Conservation (phyloP, 1,284 basidiomycete genomes). For the Thecaphora frezii region DNA sequence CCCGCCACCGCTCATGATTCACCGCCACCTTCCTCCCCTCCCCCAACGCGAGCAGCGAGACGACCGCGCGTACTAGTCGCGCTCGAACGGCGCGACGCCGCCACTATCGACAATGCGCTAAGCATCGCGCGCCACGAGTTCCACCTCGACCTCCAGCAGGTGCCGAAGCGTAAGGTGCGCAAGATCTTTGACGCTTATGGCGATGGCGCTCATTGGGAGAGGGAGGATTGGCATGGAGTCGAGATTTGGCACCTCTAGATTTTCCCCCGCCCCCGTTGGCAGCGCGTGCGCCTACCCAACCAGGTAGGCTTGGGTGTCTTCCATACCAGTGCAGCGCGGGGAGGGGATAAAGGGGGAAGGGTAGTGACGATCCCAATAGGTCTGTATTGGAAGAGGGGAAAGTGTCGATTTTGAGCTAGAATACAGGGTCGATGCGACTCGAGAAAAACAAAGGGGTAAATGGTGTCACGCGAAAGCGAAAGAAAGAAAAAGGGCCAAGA, state of each 20-base stretch:
- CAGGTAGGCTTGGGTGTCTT: too few species aligned
- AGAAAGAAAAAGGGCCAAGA: too few species aligned
- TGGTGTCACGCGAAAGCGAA: too few species aligned
- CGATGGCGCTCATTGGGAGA: conserved; percentile 64
- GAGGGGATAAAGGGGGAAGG: too few species aligned
- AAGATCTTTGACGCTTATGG: conserved; percentile 68
- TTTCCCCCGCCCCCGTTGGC: too few species aligned
- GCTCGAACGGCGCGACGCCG: conserved; percentile 24
- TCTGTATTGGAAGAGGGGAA: too few species aligned
- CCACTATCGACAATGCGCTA: conserved; percentile 19
- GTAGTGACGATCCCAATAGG: too few species aligned
- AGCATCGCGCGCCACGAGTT: conserved; percentile 58
- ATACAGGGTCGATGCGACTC: too few species aligned
- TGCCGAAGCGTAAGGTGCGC: conserved; percentile 67
- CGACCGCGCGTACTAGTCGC: conserved; percentile 64
- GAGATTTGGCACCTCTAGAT: conserved; percentile 71
- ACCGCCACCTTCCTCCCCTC: conserved; percentile 70
- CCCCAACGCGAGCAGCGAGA: conserved; percentile 59
- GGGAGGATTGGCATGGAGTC: conserved; percentile 73
- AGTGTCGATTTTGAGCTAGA: too few species aligned
- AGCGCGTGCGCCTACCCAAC: too few species aligned
- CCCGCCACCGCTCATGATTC: conserved; percentile 66
- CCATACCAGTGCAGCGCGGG: too few species aligned
- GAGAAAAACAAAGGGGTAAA: too few species aligned
- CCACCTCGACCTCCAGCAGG: conserved; percentile 67